A percentile compares a stretch with the other conserved stretches of the same genome.
phyloP scores from a whole-genome alignment of 805 yeast species.

The Starmerella roubikii region DNA sequence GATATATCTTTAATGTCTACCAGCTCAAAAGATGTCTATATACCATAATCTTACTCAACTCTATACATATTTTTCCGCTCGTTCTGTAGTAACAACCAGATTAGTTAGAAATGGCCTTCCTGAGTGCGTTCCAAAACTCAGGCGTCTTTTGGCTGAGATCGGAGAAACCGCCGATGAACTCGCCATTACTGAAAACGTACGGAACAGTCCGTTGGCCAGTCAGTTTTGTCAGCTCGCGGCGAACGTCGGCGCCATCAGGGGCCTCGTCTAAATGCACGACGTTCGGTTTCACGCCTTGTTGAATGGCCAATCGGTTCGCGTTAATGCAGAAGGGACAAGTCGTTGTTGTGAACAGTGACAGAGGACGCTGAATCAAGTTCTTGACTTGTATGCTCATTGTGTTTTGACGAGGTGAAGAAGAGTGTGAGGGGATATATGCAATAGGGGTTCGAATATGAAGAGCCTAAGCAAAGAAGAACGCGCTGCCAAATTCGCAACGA shows the following conservation, averaged over 20 bases:
- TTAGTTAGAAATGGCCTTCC: too few relatives aligned
- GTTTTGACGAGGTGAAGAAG: too few relatives aligned
- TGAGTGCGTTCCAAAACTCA: slow-evolving; percentile 16
- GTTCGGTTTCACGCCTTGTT: slow-evolving; percentile 13
- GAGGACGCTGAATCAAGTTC: slow-evolving; percentile 11
- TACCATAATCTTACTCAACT: too few relatives aligned
- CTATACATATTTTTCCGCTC: too few relatives aligned
- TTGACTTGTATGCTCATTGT: slow-evolving; percentile 6
- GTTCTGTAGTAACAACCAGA: too few relatives aligned
- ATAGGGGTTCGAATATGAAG: not conserved
- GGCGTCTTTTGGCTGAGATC: slow-evolving; percentile 17
- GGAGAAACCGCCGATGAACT: slow-evolving; percentile 35
- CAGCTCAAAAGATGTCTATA: too few relatives aligned
- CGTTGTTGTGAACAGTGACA: slow-evolving; percentile 18
- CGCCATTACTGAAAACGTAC: slow-evolving; percentile 46
- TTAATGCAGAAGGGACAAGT: slow-evolving; percentile 21
- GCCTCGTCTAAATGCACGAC: slow-evolving; percentile 46
- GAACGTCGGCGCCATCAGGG: slow-evolving; percentile 39
- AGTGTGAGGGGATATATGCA: too few relatives aligned
- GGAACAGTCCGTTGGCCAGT: slow-evolving; percentile 60
- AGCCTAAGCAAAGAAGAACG: slow-evolving; percentile 10
- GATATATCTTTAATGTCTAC: too few relatives aligned
- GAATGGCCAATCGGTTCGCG: slow-evolving; percentile 17
- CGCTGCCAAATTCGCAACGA: slow-evolving; percentile 8
- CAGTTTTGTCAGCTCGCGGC: slow-evolving; percentile 41